Base-by-base conservation (phyloP, 805 yeast genomes). In the Wickerhamiella sergipiensis region DNA sequence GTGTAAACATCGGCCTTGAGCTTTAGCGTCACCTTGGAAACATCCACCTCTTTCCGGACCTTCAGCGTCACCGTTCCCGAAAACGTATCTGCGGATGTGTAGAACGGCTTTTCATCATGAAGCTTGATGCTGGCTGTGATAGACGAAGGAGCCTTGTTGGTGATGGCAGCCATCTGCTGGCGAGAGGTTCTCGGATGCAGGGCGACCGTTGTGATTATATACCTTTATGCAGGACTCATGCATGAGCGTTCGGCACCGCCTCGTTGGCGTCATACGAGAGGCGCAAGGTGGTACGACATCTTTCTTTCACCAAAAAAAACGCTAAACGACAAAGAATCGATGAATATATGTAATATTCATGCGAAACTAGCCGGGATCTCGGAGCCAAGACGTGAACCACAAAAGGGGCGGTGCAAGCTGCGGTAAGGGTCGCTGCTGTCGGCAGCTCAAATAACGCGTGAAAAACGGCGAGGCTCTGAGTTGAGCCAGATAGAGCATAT, bases 1-100 rank as follows among this genome's bases (percentile, higher is more conserved):
- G 54, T 51, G 22, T 51, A 40, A 18, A 52, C 50, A 6, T 55
- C 58, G 26, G 54, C 48, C 49, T 52, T 45, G 31, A 50, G 51
- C 23, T 53, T 53, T 18, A 56, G 24, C 10, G 38, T 36, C 12
- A 56, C 38, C 26, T 53, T 52, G 24, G 39, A 17, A 9, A 56
- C 24, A 31, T 45, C 46, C 13, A 52, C 29, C 33, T 48, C 52
- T 33, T 52, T 48, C 15, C 17, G 22, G 17, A 53, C 50, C 7
- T 17, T 45, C n/a, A 55, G 43, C 9, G 50, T 42, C 13, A 52
- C 54, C 39, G 40, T 52, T 2, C 59, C 59, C 5, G 33, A 29
- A 7, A 56, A n/a, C n/a, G 19, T 40, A 21, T 50, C 54, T n/a
- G 58, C 56, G n/a, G 53, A 46, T 1, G 47, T 42, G 39, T 52